phyloP scores from a whole-genome alignment of 345 rosid species.

The Punica granatum region DNA sequence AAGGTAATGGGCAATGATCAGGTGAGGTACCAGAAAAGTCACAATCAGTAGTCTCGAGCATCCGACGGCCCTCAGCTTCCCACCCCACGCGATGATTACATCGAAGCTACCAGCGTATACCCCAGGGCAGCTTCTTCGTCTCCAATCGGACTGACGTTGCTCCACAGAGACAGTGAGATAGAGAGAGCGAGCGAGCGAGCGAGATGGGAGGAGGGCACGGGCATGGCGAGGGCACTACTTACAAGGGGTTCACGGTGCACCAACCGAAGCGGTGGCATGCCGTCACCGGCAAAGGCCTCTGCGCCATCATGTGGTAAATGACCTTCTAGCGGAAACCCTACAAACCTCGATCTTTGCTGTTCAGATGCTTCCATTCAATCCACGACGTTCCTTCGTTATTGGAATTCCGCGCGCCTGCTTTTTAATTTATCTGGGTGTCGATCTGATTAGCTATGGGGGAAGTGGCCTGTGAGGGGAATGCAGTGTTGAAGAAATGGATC shows the following conservation, averaged over 20 bases:
- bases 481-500: background rate
- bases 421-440: background rate
- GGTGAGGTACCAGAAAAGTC: background rate
- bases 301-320: conserved; percentile 68
- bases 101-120: too few relatives aligned
- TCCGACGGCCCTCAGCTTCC: background rate
- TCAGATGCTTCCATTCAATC: background rate
- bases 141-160: background rate
- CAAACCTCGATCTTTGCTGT: too few relatives aligned
- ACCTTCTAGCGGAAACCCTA: background rate
- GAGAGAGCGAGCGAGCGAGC: conserved; percentile 15
- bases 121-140: background rate
- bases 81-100: background rate
- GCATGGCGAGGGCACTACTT: conserved; percentile 48
- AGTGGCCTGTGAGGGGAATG: background rate
- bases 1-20: background rate
- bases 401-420: background rate
- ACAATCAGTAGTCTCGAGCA: background rate
- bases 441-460: background rate
- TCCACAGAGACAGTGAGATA: conserved; percentile 2
- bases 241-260: conserved; percentile 68
- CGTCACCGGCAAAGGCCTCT: conserved; percentile 76
- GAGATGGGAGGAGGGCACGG: conserved; percentile 41
- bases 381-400: background rate
- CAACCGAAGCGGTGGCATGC: conserved; percentile 73